A percentile compares a stretch with the other conserved stretches of the same genome.
phyloP scores from a whole-genome alignment of 768 basidiomycete species.

The Phylloporus sp. region DNA sequence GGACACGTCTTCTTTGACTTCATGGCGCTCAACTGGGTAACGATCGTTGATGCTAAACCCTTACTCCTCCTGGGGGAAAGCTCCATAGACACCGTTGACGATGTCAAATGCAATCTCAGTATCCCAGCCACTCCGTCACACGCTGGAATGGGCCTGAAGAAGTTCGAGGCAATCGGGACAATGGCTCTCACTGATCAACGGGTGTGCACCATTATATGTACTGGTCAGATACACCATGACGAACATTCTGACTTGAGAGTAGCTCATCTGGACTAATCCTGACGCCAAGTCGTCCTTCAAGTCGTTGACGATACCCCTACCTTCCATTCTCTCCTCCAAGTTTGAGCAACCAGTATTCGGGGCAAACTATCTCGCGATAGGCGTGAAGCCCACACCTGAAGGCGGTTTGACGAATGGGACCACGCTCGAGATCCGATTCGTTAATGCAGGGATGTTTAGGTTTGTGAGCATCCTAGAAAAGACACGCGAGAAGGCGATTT shows the following conservation, averaged over 20 bases:
- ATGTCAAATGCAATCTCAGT: constrained; percentile 54
- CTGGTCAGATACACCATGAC: neutral
- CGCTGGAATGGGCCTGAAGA: constrained; percentile 52
- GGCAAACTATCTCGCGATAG: constrained; percentile 62
- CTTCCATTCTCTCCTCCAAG: constrained; percentile 59
- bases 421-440: constrained; percentile 62
- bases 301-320: constrained; percentile 54
- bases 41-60: constrained; percentile 54
- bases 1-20: neutral
- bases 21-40: constrained; percentile 82
- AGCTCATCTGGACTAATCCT: constrained; percentile 63
- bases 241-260: constrained; percentile 7
- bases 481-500: constrained; percentile 69
- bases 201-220: constrained; percentile 38
- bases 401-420: constrained; percentile 69
- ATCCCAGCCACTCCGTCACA: constrained; percentile 51
- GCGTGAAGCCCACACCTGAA: constrained; percentile 60
- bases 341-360: constrained; percentile 77
- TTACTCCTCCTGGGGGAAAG: constrained; percentile 63
- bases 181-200: constrained; percentile 70
- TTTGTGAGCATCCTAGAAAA: constrained; percentile 74
- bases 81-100: constrained; percentile 53
- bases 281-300: constrained; percentile 34
- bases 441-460: constrained; percentile 64
- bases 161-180: constrained; percentile 54